These are phyloP conservation scores for Quercus bicolor DNA, from an alignment of 306 rosid species.

Conservation along the genomic window DNA sequence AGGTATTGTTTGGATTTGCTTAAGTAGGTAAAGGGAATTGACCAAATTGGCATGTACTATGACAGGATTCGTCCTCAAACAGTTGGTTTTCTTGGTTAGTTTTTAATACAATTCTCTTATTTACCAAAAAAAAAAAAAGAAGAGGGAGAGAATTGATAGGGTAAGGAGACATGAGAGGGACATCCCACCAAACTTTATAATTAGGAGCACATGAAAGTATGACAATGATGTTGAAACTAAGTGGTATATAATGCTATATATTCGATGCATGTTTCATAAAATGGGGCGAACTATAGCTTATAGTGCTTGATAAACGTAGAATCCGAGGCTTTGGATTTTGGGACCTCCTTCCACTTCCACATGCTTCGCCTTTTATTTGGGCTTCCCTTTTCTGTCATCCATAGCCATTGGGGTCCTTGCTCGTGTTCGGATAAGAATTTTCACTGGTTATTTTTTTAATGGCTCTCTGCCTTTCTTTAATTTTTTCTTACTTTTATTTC, in stretches of 20 bases:
- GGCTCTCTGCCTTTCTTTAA: conserved; percentile 7
- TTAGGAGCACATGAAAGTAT: conserved; percentile 52
- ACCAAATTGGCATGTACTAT: too few relatives aligned
- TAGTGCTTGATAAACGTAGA: conserved; percentile 31
- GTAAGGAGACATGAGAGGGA: conserved; percentile 40
- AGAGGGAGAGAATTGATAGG: neutral
- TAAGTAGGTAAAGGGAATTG: neutral
- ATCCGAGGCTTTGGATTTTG: conserved; percentile 44
- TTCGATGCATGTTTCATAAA: conserved; percentile 19
- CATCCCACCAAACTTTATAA: conserved; percentile 50
- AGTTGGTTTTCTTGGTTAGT: too few relatives aligned
- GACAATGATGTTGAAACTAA: conserved; percentile 16
- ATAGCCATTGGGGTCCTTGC: conserved; percentile 12
- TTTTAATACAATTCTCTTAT: too few relatives aligned
- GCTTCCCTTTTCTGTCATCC: conserved; percentile 11
- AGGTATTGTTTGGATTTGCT: neutral
- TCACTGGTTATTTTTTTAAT: neutral
- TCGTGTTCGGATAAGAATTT: neutral
- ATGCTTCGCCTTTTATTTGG: conserved; percentile 21
- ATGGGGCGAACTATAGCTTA: conserved; percentile 7
- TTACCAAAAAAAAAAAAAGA: too few relatives aligned
- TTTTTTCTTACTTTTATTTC: neutral
- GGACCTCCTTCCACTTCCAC: conserved; percentile 33
- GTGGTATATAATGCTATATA: neutral
- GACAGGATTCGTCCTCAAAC: too few relatives aligned